Conservation (phyloP, 495 filamentous ascomycete genomes). For the Xylaria longipes region DNA sequence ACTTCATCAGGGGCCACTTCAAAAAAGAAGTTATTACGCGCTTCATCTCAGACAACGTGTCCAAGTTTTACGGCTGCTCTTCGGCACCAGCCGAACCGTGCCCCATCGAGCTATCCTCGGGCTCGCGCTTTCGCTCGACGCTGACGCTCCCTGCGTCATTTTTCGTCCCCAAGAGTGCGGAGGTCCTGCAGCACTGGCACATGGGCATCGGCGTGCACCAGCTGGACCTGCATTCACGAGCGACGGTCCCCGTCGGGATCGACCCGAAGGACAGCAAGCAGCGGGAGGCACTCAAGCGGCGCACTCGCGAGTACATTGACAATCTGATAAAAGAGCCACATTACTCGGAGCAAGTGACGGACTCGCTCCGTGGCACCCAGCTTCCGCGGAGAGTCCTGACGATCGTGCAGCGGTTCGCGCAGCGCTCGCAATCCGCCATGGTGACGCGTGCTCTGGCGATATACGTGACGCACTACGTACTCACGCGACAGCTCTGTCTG, state of each 20-base stretch:
- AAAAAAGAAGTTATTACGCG: conserved; percentile 48
- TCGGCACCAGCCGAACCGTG: conserved; percentile 35
- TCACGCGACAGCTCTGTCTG: conserved; percentile 56
- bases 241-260: conserved; percentile 54
- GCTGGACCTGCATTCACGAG: conserved; percentile 43
- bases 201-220: conserved; percentile 39
- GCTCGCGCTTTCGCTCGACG: conserved; percentile 44
- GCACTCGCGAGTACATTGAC: conserved; percentile 50
- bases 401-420: conserved; percentile 50
- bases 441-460: conserved; percentile 54
- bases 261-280: conserved; percentile 42
- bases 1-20: conserved; percentile 56
- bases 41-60: conserved; percentile 52
- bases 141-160: conserved; percentile 52
- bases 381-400: conserved; percentile 50
- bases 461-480: conserved; percentile 59
- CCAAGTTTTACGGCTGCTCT: conserved; percentile 41
- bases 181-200: conserved; percentile 56
- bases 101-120: conserved; percentile 50
- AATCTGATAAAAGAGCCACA: conserved; percentile 47
- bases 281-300: conserved; percentile 47
- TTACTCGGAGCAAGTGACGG: conserved; percentile 54
- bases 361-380: conserved; percentile 46
- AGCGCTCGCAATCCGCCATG: conserved; percentile 43
- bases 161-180: conserved; percentile 51